Evolutionary conservation across 257 asterid species (phyloP).

Genomic region (Gentiana dahurica): DNA sequence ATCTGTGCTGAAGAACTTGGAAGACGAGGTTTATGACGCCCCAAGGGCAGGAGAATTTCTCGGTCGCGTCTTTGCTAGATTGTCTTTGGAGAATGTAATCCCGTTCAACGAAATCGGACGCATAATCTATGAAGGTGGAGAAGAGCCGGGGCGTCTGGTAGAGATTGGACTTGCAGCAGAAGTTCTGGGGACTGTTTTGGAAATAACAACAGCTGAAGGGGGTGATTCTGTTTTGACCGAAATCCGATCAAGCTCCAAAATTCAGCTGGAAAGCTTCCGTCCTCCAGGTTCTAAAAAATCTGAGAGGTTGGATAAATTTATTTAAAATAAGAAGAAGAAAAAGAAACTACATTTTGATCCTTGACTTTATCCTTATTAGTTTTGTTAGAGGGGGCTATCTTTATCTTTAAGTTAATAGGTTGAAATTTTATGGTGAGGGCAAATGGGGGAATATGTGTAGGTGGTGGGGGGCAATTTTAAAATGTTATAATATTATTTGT

Average conservation of each 20-base stretch:
- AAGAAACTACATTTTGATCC: too few relatives aligned
- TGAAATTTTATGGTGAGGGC: too few relatives aligned
- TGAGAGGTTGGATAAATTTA: conserved; percentile 33
- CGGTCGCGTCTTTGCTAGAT: conserved; percentile 27
- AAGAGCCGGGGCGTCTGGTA: conserved; percentile 34
- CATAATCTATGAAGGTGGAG: conserved; percentile 35
- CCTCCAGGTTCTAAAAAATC: conserved; percentile 33
- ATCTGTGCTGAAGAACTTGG: conserved; percentile 24
- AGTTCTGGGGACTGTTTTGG: conserved; percentile 31
- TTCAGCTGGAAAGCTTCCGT: conserved; percentile 24
- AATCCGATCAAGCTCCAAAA: conserved; percentile 16
- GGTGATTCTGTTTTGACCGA: conserved; percentile 24
- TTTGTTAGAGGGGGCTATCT: too few relatives aligned
- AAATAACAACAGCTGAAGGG: conserved; percentile 26
- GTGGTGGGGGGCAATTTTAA: too few relatives aligned
- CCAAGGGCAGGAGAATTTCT: conserved; percentile 46
- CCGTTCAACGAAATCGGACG: conserved; percentile 22
- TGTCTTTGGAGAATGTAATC: conserved; percentile 20
- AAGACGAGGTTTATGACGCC: conserved; percentile 44
- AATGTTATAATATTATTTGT: too few relatives aligned
- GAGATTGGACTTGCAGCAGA: conserved; percentile 42
- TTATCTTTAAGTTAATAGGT: too few relatives aligned
- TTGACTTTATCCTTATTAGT: too few relatives aligned
- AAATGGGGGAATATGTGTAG: too few relatives aligned
- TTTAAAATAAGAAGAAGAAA: conserved; percentile 1